Base-by-base conservation (phyloP, 2,329 filamentous ascomycete species). In the Davidsoniella australis region DNA sequence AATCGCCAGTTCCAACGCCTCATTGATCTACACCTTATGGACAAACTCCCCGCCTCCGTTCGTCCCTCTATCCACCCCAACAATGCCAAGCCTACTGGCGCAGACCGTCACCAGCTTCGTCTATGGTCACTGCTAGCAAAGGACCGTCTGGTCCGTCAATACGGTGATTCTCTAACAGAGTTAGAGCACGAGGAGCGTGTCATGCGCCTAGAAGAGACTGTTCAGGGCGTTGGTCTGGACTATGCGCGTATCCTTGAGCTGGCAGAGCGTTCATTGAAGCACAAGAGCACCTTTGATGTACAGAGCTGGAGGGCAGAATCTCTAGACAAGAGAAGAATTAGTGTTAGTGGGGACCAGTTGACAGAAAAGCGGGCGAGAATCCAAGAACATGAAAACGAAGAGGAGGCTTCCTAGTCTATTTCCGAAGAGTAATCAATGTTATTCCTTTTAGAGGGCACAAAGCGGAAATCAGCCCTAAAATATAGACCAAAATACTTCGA, bases 101-200 rank as follows among this genome's bases (percentile, higher is more conserved):
- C 66, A 57, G 60, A 62, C 58, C 12, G 57, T 72, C 0, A 72
- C 71, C 2, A 71, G 46, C 83, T 82, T 60, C 74, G 71, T 54
- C 71, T 85, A 41, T 93, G 83, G 82, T 69, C 79, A 26, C 62
- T 89, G 20, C 68, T 85, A 40, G 76, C 81, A n/a, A 91, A 91
- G 65, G 75, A 84, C 57, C 69, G 85, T 36, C 67, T 93, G 3
- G 87, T 84, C 60, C 71, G 75, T 41, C 82, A 86, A 57, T 89
- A 91, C 58, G 73, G 72, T 51, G 80, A 88, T 56, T 64, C 74
- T 2, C 68, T 93, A 10, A 72, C 75, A 37, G 80, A 88, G 62
- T 65, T 89, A 39, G 82, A 85, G 49, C 66, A 68, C 4, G 61
- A 66, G 0, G 83, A 89, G 61, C 72, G 82, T 36, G 75, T 82